These are phyloP conservation scores for Fusarium sp. DNA, from an alignment of 2,329 filamentous ascomycete genomes.

Conservation along the genomic window DNA sequence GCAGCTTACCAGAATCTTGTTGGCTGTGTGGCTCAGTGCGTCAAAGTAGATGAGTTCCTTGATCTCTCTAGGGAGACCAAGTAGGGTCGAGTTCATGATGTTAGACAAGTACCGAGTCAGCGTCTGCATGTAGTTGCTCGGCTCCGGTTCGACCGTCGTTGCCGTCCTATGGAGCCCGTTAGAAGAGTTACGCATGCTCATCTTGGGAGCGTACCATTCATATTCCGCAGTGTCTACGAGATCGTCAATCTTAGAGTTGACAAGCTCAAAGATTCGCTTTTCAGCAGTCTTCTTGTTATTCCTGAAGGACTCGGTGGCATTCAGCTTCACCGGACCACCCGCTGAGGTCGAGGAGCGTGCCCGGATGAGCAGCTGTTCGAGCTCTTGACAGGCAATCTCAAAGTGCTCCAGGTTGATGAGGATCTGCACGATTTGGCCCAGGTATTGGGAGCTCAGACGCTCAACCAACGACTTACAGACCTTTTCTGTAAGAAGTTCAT, in stretches of 20 bases:
- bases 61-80: slow-evolving; percentile 94
- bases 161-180: slow-evolving; percentile 56
- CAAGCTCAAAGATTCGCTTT: slow-evolving; percentile 97
- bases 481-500: slow-evolving; percentile 91
- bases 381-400: slow-evolving; percentile 89
- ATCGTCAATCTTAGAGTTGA: slow-evolving; percentile 99
- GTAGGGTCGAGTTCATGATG: slow-evolving; percentile 94
- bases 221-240: slow-evolving; percentile 97
- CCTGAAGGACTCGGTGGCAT: slow-evolving; percentile 87
- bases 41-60: slow-evolving; percentile 99
- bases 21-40: slow-evolving; percentile 89
- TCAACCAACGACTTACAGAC: slow-evolving; percentile 93
- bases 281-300: slow-evolving; percentile 95
- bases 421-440: slow-evolving; percentile 98
- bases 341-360: slow-evolving; percentile 85
- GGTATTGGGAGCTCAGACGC: slow-evolving; percentile 88
- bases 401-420: slow-evolving; percentile 98
- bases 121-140: slow-evolving; percentile 95
- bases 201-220: slow-evolving; percentile 73
- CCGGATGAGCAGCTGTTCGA: slow-evolving; percentile 87
- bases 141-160: slow-evolving; percentile 73
- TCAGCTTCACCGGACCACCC: slow-evolving; percentile 81
- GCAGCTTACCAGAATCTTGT: slow-evolving; percentile 78
- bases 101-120: slow-evolving; percentile 92
- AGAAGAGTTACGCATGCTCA: slow-evolving; percentile 17